Base-by-base conservation (phyloP, 1,284 basidiomycete genomes). In the Malassezia obtusa region DNA sequence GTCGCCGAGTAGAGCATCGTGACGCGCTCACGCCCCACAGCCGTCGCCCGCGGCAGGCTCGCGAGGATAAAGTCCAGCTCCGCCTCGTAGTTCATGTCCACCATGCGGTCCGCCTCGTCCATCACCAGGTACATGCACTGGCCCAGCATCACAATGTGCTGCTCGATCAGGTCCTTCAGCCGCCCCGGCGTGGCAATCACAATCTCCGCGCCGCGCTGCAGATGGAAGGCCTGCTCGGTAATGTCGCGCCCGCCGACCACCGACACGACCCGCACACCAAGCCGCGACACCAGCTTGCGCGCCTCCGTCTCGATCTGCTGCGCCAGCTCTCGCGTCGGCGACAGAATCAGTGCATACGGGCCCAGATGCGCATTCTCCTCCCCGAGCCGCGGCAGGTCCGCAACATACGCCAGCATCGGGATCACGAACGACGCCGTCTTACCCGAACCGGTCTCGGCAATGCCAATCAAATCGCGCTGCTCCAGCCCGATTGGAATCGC, bases 401-500 rank as follows among this genome's bases (percentile, higher is more conserved):
- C 83, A 65, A 98, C 96, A 77, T 95, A 96, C 26, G 88, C 80
- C 44, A 98, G 80, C 88, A 98, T 92, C 17, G 92, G 92, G 49
- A 98, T 92, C 57, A 96, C 89, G 76, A 96, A 98, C 2, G 91
- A 89, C n/a, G 91, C 92, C 14, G 92, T 98, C 79, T 98, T 98
- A 73, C 92, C 92, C 64, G 92, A 96, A 24, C 67, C 70, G 47
- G 94, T 98, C 77, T 99, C 92, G 56, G 92, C 94, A 52, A 98
- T 89, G 64, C 92, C 94, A 68, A 99, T 95, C 61, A 96, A 83
- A 74, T 99, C 92, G 45, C 92, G 81, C 69, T 92, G 91, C 73
- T 91, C 87, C 61, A 98, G 75, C 39, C 92, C 92, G 59, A 99
- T 95, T 9, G 92, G 92, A 58, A 98, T 96, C 7, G 94, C 92